Evolutionary conservation across 1,139 yeast genomes (phyloP), one percentile per base, ranked within the genome.

Genomic region (Candida albicans): DNA sequence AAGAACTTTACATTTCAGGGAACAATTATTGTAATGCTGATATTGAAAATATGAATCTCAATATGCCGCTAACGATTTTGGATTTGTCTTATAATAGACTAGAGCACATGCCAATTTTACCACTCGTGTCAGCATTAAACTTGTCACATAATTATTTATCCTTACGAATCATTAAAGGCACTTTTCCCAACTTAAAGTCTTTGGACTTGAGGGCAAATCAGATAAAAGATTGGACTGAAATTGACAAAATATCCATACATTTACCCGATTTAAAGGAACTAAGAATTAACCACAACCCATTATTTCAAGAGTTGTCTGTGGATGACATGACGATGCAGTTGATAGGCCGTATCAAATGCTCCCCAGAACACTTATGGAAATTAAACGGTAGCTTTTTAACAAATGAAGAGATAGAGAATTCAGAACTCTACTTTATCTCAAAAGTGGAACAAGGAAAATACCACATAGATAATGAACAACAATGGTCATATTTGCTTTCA

Each of bases 351-450:
- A 62, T 81, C 32, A 55, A 56, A 9, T 65, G 70, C 42, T 57
- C 58, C 1, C 46, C 51, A 0, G n/a, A 24, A 15, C 28, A 33
- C 3, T 41, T 83, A 0, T 35, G 43, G 2, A 65, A 65, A 22
- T 59, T 89, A 13, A 82, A 89, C 53, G 95, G 96, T 1, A 70
- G 80, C 1, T 39, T 40, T 0, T 62, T 87, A 7, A 57, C 67
- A 1, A 45, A 46, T 1, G 71, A 65, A 1, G 86, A 83, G 44
- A 69, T 89, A 26, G 51, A 50, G 2, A 86, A 84, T 50, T 84
- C 87, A 0, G 96, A 88, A 55, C 58, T 87, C 4, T 87, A 77
- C 54, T 82, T 85, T 51, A 68, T 85, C 29, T 73, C 82, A 2
- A 73, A 73, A 50, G 81, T 84, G 0, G 59, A 56, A 11, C 55